Base-by-base conservation (phyloP, 2,329 filamentous ascomycete species). In the Hymenoscyphus fraxineus region DNA sequence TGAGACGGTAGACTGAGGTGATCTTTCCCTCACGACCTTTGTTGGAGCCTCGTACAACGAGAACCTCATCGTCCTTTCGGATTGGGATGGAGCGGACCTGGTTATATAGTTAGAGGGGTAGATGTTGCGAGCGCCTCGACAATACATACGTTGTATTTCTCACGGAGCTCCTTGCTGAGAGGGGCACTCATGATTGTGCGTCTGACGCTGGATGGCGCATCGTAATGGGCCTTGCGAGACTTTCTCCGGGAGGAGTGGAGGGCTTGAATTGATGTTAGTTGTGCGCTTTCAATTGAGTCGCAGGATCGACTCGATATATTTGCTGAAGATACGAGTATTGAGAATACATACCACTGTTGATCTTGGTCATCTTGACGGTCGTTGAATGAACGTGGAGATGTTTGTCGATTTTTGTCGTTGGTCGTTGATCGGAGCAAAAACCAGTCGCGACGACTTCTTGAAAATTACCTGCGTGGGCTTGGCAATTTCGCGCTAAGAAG, bases 1-100 rank as follows among this genome's bases (percentile, higher is more conserved):
- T 98, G 78, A 97, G 90, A 81, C 93, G 92, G 90, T 97, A 99
- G 80, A 98, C 94, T 77, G 91, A 92, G 77, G 89, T 93, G 83
- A 99, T 86, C 87, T 98, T 98, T 85, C 95, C 95, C 86, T 98
- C 94, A 78, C 93, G 92, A 79, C 94, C 95, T 88, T 98, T 98
- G 88, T 96, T 91, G 83, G 85, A 84, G 77, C 95, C 95, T 75
- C 95, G 93, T 79, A 94, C 89, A 77, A 99, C 90, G 78, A 85
- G 85, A 79, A 98, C 93, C 84, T 96, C 92, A 83, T 97, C 91
- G 79, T 97, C 94, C 85, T 97, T 97, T 85, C 94, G 92, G 85
- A 98, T 88, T 79, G 94, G 95, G 80, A 97, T 96, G 81, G 88
- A 89, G 85, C 92, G 92, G 81, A 96, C 92, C 92, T 96, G 71